These are phyloP conservation scores for Trypanosoma theileri DNA, from an alignment of 208 protist species.

Conservation along the genomic window DNA sequence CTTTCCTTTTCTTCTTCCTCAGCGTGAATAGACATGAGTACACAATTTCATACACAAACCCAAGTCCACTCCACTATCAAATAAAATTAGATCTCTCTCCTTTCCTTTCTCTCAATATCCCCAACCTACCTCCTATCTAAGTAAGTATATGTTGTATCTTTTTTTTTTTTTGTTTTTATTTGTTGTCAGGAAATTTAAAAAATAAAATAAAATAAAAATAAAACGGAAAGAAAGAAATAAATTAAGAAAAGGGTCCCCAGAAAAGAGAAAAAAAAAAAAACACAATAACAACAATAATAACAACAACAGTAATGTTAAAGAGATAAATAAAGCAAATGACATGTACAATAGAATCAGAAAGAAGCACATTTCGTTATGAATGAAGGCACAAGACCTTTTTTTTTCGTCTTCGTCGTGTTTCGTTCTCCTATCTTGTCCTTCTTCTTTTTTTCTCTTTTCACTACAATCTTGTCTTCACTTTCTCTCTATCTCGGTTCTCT, in stretches of 20 bases:
- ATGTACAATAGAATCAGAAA: background rate
- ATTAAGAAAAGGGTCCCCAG: background rate
- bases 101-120: no score
- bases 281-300: background rate
- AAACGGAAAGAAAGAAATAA: background rate
- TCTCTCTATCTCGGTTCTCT: background rate
- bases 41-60: no score
- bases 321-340: no score
- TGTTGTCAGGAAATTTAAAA: background rate
- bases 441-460: background rate
- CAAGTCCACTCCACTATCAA: no score
- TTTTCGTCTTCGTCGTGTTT: slow-evolving; percentile 16
- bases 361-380: background rate
- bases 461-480: background rate
- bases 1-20: background rate
- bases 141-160: background rate
- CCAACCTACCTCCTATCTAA: no score
- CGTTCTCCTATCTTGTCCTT: background rate
- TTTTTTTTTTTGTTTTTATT: background rate
- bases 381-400: slow-evolving; percentile 1
- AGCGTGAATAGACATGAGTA: no score
- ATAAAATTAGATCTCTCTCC: no score
- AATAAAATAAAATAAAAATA: background rate
- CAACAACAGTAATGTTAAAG: no score
- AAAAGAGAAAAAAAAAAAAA: background rate